Conservation (phyloP, 805 yeast species). For the Kazachstania psychrophila region DNA sequence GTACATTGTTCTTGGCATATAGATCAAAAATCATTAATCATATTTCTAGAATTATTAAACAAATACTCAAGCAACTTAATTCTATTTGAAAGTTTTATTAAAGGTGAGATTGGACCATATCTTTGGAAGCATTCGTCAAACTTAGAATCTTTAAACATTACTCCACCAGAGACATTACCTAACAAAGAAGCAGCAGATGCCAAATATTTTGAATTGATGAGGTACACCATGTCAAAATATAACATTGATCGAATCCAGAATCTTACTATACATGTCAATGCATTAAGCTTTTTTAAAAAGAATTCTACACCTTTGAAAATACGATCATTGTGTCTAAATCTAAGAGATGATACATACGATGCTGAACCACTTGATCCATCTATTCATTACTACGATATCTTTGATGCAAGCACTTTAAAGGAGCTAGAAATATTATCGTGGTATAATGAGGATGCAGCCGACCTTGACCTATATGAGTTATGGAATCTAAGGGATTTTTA, state of each 20-base stretch:
- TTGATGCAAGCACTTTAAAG: conserved; percentile 24
- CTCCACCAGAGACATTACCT: conserved; percentile 23
- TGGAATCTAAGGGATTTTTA: conserved; percentile 26
- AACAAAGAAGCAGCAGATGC: conserved; percentile 8
- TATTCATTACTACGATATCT: conserved; percentile 22
- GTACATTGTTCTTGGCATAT: conserved; percentile 29
- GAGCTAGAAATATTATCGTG: conserved; percentile 32
- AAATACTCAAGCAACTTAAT: conserved; percentile 13
- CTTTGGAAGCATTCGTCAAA: conserved; percentile 10
- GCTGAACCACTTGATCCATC: conserved; percentile 6
- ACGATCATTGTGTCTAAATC: conserved; percentile 17
- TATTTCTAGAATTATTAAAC: conserved; percentile 13
- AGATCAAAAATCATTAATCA: conserved; percentile 9
- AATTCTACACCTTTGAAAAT: conserved; percentile 15
- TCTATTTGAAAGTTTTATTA: conserved; percentile 20
- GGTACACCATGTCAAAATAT: conserved; percentile 8
- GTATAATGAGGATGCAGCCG: conserved; percentile 22
- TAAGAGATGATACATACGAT: conserved; percentile 23
- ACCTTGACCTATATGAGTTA: conserved; percentile 14
- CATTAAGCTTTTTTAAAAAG: conserved; percentile 18
- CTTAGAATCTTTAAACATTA: conserved; percentile 16
- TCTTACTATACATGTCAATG: conserved; percentile 22
- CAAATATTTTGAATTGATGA: conserved; percentile 11
- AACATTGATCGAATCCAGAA: conserved; percentile 15
- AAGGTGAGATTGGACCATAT: conserved; percentile 10